Evolutionary conservation across 306 rosid genomes (phyloP).

Genomic region (Gastrolobium villosum): DNA sequence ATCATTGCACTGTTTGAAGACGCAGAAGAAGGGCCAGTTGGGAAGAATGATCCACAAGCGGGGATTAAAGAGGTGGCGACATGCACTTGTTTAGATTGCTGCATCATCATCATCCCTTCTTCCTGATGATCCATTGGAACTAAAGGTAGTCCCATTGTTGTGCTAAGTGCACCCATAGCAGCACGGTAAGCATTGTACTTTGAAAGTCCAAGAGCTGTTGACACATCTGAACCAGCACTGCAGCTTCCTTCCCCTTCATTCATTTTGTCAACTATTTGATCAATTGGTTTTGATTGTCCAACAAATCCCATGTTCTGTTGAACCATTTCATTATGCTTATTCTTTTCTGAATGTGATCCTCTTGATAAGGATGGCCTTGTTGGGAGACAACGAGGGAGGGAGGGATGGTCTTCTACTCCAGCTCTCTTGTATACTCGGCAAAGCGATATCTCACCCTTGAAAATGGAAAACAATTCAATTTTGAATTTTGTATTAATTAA

Average conservation of each 20-base stretch:
- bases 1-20: conserved; percentile 39
- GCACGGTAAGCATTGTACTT: conserved; percentile 50
- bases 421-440: conserved; percentile 97
- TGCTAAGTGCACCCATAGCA: conserved; percentile 30
- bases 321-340: conserved; percentile 46
- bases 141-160: conserved; percentile 39
- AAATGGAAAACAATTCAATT: conserved; percentile 5
- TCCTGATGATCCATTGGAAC: conserved; percentile 48
- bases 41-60: conserved; percentile 38
- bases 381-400: conserved; percentile 86
- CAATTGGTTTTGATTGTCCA: conserved; percentile 47
- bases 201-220: conserved; percentile 76
- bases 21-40: conserved; percentile 39
- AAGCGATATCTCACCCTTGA: conserved; percentile 89
- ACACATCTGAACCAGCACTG: conserved; percentile 49
- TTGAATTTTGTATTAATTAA: too few relatives aligned
- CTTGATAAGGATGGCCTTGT: conserved; percentile 70
- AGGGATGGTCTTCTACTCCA: conserved; percentile 95
- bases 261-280: conserved; percentile 45
- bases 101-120: conserved; percentile 58
- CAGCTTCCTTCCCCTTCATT: conserved; percentile 62
- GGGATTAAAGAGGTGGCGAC: conserved; percentile 39
- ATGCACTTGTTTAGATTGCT: conserved; percentile 28
- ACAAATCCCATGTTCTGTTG: conserved; percentile 54
- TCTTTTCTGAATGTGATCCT: conserved; percentile 37